phyloP scores from a whole-genome alignment of 2,329 filamentous ascomycete genomes.

The Phyllosticta citribraziliensis region DNA sequence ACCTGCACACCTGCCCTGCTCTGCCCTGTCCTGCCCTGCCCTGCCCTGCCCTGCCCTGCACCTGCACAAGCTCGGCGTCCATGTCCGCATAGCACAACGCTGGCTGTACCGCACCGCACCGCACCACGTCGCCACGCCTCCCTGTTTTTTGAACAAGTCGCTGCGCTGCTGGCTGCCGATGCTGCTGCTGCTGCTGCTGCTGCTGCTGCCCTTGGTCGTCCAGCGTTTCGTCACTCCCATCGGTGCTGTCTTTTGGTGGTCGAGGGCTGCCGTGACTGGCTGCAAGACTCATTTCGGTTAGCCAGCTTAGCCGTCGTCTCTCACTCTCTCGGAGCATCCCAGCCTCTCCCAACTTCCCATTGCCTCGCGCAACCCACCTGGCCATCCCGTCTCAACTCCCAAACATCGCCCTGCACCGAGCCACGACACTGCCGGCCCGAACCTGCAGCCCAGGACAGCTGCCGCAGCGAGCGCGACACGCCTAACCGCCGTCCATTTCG shows the following conservation, averaged over 20 bases:
- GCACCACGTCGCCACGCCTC: neutral
- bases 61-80: neutral
- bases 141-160: neutral
- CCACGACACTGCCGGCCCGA: conserved; percentile 5
- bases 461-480: conserved; percentile 5
- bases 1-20: neutral
- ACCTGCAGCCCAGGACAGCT: conserved; percentile 9
- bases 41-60: neutral
- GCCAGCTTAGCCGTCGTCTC: neutral
- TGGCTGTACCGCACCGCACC: neutral
- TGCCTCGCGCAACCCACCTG: conserved; percentile 4
- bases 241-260: neutral
- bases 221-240: conserved; percentile 6
- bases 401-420: conserved; percentile 1
- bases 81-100: neutral
- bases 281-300: conserved; percentile 11
- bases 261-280: conserved; percentile 8
- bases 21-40: neutral
- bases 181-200: conserved; percentile 3
- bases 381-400: neutral
- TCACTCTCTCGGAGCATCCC: conserved; percentile 11
- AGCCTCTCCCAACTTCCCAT: conserved; percentile 9
- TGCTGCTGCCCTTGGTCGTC: neutral
- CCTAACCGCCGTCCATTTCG: neutral
- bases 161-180: neutral